Evolutionary conservation across 192 early-diverging fungal genomes (phyloP).

Genomic region (Dispira parvispora): DNA sequence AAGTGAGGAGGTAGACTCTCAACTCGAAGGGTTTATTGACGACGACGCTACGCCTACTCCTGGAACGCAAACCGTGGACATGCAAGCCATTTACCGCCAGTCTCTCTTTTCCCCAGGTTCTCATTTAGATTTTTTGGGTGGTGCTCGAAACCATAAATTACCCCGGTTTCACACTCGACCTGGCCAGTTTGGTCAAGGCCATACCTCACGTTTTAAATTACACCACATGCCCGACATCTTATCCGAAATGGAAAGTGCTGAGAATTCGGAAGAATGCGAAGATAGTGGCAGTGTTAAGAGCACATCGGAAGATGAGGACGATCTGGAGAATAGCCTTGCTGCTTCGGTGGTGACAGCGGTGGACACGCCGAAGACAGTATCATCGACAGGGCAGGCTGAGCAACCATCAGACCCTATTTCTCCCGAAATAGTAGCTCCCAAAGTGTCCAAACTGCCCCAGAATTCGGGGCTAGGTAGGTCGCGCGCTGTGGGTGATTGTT

Average conservation of each 20-base stretch:
- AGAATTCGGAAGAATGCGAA: not conserved
- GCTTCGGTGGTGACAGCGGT: no score
- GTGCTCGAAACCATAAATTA: not conserved
- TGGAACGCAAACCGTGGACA: constrained; percentile 7
- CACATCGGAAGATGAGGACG: no score
- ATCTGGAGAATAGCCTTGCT: no score
- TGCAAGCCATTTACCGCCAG: constrained; percentile 12
- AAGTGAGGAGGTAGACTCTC: constrained; percentile 14
- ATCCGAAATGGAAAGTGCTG: not conserved
- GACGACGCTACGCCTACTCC: constrained; percentile 17
- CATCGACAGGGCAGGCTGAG: no score
- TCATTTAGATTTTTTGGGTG: not conserved
- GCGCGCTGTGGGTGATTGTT: no score
- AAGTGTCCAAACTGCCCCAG: no score
- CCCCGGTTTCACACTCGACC: not conserved
- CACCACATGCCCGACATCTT: not conserved
- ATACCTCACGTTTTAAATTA: not conserved
- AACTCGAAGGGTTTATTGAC: constrained; percentile 23
- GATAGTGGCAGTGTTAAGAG: no score
- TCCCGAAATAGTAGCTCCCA: no score
- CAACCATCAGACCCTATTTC: no score
- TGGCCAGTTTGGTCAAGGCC: not conserved
- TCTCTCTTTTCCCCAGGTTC: constrained; percentile 8
- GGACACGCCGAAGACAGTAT: no score
- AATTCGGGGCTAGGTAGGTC: no score